Conservation (phyloP, 1,284 basidiomycete species). For the Phellopilus nigrolimitatus region DNA sequence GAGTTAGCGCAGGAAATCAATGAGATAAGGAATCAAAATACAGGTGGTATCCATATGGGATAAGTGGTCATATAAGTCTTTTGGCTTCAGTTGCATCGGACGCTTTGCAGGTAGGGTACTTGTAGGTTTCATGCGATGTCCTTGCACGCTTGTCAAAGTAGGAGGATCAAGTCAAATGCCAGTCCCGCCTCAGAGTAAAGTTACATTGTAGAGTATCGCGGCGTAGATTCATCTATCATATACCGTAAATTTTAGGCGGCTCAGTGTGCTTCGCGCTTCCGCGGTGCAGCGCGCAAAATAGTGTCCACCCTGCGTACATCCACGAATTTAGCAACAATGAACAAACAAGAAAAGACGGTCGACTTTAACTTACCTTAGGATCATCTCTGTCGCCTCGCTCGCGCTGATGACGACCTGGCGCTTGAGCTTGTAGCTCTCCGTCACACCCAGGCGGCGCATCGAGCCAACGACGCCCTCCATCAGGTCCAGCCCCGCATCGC, state of each 20-base stretch:
- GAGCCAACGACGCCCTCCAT: constrained; percentile 79
- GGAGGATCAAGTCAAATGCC: neutral
- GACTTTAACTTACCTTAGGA: constrained; percentile 83
- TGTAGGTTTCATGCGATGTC: too few relatives aligned
- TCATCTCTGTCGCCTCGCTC: constrained; percentile 98
- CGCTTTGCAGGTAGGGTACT: too few relatives aligned
- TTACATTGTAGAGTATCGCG: neutral
- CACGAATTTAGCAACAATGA: neutral
- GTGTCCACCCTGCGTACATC: constrained; percentile 36
- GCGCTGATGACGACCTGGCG: constrained; percentile 92
- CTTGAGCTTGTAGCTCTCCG: constrained; percentile 98
- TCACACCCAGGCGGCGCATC: constrained; percentile 86
- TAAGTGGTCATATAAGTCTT: too few relatives aligned
- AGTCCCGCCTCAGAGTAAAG: too few relatives aligned
- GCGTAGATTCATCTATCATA: neutral
- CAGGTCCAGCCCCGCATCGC: constrained; percentile 93
- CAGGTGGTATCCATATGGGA: too few relatives aligned
- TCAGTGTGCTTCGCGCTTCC: constrained; percentile 41
- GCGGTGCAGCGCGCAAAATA: constrained; percentile 51
- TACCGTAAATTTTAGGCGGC: constrained; percentile 1
- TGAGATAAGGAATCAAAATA: too few relatives aligned
- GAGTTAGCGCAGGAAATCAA: too few relatives aligned
- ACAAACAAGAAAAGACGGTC: constrained; percentile 2
- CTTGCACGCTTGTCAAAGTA: too few relatives aligned
- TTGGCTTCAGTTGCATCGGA: too few relatives aligned